phyloP scores from a whole-genome alignment of 129 eudicot species.

The Silybum marianum region DNA sequence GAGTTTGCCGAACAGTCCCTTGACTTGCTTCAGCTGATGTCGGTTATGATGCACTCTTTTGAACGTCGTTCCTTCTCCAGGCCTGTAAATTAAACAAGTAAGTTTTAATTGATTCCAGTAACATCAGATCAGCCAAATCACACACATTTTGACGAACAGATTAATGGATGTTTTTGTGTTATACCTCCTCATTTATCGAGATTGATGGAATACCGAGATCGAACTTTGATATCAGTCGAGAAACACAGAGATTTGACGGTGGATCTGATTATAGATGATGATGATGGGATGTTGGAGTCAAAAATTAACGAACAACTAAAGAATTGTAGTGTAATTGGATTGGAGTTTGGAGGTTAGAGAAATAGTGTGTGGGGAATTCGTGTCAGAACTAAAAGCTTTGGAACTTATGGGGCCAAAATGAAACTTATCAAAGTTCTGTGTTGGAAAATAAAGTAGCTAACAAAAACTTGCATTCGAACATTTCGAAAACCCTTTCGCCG shows the following conservation, averaged over 20 bases:
- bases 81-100: conserved; percentile 25
- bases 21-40: conserved; percentile 70
- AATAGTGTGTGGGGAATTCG: background rate
- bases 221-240: conserved; percentile 7
- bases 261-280: conserved; percentile 28
- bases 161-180: conserved; percentile 15
- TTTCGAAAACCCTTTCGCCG: conserved; percentile 11
- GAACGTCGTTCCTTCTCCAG: conserved; percentile 40
- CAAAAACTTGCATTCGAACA: conserved; percentile 3
- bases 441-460: background rate
- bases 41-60: conserved; percentile 47
- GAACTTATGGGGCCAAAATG: conserved; percentile 22
- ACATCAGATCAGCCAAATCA: conserved; percentile 18
- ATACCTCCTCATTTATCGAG: conserved; percentile 36
- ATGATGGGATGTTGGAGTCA: background rate
- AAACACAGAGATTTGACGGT: conserved; percentile 12
- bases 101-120: conserved; percentile 9
- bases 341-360: conserved; percentile 27
- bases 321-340: conserved; percentile 16
- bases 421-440: background rate
- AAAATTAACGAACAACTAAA: conserved; percentile 8
- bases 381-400: conserved; percentile 5
- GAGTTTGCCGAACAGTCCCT: conserved; percentile 56
- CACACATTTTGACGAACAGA: conserved; percentile 17
- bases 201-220: conserved; percentile 23